Base-by-base conservation (phyloP, 495 filamentous ascomycete species). In the Geoglossum glabrum region DNA sequence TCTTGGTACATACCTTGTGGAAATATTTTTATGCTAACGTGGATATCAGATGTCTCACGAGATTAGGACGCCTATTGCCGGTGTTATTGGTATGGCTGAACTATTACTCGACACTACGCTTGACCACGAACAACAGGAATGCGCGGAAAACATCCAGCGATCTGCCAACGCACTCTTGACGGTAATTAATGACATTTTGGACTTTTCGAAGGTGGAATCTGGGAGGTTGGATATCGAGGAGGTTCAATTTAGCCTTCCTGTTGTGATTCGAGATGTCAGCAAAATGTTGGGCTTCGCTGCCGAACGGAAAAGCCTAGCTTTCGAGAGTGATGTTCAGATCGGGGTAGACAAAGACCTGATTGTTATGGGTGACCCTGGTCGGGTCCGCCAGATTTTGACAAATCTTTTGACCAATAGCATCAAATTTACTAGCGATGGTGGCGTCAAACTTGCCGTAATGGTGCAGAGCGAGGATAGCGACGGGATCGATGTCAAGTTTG, bases 171-270 rank as follows among this genome's bases (percentile, higher is more conserved):
- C 90, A 7, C 72, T 95, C 9, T 75, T 95, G 19, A 89, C 85
- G 0, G 83, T 95, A 56, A 95, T 95, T 73, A 95, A 95, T 64
- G 89, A 95, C 63, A 90, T 95, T 27, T 73, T 95, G 1, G 89
- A 95, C 67, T 95, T 92, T 66, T 92, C 87, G 25, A 88, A 92
- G 65, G 79, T 95, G 66, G 89, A 95, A 66, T 89, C 89, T 17
- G 89, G 90, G 63, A 95, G 93, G 72, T 92, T 95, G 87, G 87
- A 88, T 67, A 82, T 94, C 10, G 90, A 86, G 57, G 83, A 84
- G 10, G 87, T 92, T 49, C 86, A 86, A 1, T 77, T 94, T 61
- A 90, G 85, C 57, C 76, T 92, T 0, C 84, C 81, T 62, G 86
- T 90, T 67, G 94, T 89, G 60, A 86, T 94, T 57, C 79, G 79